Evolutionary conservation across 1,284 basidiomycete genomes (phyloP).

Genomic region (Cutaneotrichosporon cutaneum): DNA sequence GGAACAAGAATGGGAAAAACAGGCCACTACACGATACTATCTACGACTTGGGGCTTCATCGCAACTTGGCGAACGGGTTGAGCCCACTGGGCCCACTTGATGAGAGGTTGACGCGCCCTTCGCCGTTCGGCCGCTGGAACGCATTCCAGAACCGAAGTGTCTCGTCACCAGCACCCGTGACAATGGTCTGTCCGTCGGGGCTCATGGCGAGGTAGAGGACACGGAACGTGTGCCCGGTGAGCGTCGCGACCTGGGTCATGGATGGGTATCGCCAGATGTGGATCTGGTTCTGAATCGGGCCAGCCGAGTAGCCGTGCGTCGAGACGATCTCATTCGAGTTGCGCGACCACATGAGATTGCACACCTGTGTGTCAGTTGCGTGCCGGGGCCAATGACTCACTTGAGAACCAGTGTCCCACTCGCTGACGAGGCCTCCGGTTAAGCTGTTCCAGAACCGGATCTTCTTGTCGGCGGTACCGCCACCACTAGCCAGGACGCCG

Average conservation of each 20-base stretch:
- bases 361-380: constrained; percentile 64
- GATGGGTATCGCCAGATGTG: constrained; percentile 97
- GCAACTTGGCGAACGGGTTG: constrained; percentile 21
- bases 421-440: constrained; percentile 77
- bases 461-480: constrained; percentile 95
- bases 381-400: constrained; percentile 56
- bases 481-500: constrained; percentile 91
- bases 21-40: not conserved
- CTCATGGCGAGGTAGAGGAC: constrained; percentile 96
- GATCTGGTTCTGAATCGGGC: constrained; percentile 93
- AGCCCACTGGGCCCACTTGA: constrained; percentile 12
- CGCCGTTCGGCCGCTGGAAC: constrained; percentile 59
- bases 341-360: constrained; percentile 94
- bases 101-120: constrained; percentile 12
- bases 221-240: constrained; percentile 91
- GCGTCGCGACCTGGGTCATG: constrained; percentile 86
- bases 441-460: constrained; percentile 96
- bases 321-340: constrained; percentile 96
- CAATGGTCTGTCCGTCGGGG: constrained; percentile 94
- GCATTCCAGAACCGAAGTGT: constrained; percentile 96
- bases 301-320: constrained; percentile 94
- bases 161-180: constrained; percentile 97
- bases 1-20: not conserved
- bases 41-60: not conserved
- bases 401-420: constrained; percentile 90